A percentile compares a stretch with the other conserved stretches of the same genome.
phyloP scores from a whole-genome alignment of 257 asterid genomes.

The Nicotiana noctiflora region DNA sequence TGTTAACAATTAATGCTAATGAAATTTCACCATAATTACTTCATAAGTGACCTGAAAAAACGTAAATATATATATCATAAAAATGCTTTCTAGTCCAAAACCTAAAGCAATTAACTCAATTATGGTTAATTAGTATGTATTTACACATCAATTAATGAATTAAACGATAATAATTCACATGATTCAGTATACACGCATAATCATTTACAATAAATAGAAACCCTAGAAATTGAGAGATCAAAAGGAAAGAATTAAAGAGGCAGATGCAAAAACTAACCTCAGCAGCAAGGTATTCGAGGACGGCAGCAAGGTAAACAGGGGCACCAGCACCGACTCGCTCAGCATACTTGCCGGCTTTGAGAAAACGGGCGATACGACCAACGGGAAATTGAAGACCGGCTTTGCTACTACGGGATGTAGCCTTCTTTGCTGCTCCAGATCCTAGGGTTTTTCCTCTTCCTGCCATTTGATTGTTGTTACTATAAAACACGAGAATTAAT shows the following conservation, averaged over 20 bases:
- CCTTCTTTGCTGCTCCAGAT: constrained; percentile 66
- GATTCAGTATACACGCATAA: not conserved
- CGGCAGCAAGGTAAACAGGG: constrained; percentile 84
- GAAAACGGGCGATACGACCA: constrained; percentile 78
- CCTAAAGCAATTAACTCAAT: too few relatives aligned
- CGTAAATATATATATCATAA: too few relatives aligned
- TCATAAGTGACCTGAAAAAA: too few relatives aligned
- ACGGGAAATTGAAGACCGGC: constrained; percentile 87
- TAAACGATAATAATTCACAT: not conserved
- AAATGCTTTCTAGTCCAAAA: not conserved
- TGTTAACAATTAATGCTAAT: too few relatives aligned
- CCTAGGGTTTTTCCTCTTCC: constrained; percentile 84
- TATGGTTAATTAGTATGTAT: not conserved
- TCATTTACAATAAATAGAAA: not conserved
- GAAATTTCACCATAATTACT: too few relatives aligned
- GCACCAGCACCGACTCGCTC: constrained; percentile 91
- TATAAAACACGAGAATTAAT: not conserved
- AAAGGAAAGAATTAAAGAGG: not conserved
- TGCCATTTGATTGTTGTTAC: constrained; percentile 33
- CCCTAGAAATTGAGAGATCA: constrained; percentile 1
- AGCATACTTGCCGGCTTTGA: constrained; percentile 81
- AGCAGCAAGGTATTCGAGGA: constrained; percentile 74
- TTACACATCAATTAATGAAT: not conserved
- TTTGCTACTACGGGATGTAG: constrained; percentile 67
- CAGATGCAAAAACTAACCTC: constrained; percentile 33